Evolutionary conservation across 225 moss, liverwort and hornwort genomes (phyloP).

Genomic region (Pleurozium schreberi): DNA sequence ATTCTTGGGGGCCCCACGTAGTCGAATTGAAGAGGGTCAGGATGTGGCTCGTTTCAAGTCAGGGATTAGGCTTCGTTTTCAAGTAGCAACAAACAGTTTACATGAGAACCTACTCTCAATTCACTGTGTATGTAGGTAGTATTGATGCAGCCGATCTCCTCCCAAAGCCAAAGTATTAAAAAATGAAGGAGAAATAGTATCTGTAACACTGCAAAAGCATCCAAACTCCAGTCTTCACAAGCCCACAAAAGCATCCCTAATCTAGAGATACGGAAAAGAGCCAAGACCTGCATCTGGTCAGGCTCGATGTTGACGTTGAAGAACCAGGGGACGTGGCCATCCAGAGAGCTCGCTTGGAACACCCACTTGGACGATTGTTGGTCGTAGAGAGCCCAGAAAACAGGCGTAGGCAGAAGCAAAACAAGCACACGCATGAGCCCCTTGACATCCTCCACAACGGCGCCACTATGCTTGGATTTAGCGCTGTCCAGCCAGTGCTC

Average conservation of each 20-base stretch:
- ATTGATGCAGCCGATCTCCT: background rate
- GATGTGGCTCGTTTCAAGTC: background rate
- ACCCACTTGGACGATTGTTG: slow-evolving; percentile 98
- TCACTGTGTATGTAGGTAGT: background rate
- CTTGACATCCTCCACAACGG: slow-evolving; percentile 79
- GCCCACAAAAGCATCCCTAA: background rate
- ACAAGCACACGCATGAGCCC: slow-evolving; percentile 63
- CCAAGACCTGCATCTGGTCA: slow-evolving; percentile 90
- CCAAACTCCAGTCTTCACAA: background rate
- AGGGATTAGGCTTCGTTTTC: background rate
- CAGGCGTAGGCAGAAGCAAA: slow-evolving; percentile 62
- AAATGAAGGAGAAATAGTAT: background rate
- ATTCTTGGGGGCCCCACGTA: background rate
- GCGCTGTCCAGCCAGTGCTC: slow-evolving; percentile 74
- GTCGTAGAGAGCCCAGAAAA: slow-evolving; percentile 91
- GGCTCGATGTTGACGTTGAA: slow-evolving; percentile 56
- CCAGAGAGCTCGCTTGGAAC: slow-evolving; percentile 58
- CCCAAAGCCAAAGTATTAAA: background rate
- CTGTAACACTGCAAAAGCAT: background rate
- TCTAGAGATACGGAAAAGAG: background rate
- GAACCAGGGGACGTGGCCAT: slow-evolving; percentile 55
- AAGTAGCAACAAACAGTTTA: background rate
- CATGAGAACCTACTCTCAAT: background rate
- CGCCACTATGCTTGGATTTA: slow-evolving; percentile 43
- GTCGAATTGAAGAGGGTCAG: background rate